A percentile compares a stretch with the other conserved stretches of the same genome.
These are phyloP conservation scores for Picochlorum sp. DNA, from an alignment of 139 green algal genomes.

Conservation along the genomic window DNA sequence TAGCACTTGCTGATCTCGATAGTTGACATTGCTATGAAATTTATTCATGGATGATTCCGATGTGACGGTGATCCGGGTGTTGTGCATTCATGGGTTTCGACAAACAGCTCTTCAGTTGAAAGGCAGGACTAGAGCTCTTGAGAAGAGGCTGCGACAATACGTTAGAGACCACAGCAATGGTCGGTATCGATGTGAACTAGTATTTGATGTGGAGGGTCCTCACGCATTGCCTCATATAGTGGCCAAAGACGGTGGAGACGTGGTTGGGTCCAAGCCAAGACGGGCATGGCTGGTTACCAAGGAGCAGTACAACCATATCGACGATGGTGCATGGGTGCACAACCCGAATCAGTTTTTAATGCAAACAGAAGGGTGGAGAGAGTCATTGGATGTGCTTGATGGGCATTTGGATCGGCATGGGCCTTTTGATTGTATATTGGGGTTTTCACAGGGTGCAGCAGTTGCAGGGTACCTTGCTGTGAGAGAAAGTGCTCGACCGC, in stretches of 20 bases:
- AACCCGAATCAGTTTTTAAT: no score
- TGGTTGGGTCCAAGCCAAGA: not conserved
- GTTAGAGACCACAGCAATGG: not conserved
- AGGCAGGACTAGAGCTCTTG: conserved; percentile 50
- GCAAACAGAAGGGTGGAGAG: no score
- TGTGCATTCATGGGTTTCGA: conserved; percentile 74
- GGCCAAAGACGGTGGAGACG: not conserved
- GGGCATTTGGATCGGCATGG: conserved; percentile 24
- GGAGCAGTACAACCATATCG: not conserved
- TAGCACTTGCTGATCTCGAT: no score
- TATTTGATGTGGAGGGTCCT: conserved; percentile 69
- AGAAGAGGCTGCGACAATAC: conserved; percentile 39
- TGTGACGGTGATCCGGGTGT: no score
- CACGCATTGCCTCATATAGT: conserved; percentile 49
- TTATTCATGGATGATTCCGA: no score
- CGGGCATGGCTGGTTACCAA: not conserved
- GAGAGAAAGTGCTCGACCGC: conserved; percentile 21
- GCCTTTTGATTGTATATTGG: conserved; percentile 74
- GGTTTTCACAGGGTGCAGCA: conserved; percentile 67
- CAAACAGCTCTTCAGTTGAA: conserved; percentile 62
- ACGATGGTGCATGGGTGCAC: no score
- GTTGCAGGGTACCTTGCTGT: conserved; percentile 36
- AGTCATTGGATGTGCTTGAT: no score
- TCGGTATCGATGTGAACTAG: conserved; percentile 47
- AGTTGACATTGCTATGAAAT: no score